phyloP scores from a whole-genome alignment of 768 basidiomycete species.

The Boletus speciosus region DNA sequence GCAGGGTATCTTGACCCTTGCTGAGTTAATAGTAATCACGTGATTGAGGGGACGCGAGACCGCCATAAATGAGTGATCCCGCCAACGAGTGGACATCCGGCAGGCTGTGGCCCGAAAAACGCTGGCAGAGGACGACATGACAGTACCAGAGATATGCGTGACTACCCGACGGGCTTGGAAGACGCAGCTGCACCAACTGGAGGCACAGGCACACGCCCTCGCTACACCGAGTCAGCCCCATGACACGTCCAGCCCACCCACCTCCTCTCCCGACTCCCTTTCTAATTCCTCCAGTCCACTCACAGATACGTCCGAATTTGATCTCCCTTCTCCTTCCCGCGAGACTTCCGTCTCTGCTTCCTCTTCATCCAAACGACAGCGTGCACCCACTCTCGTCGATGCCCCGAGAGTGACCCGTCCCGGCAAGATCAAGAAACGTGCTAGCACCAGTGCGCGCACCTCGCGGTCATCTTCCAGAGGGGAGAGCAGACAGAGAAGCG shows the following conservation, averaged over 20 bases:
- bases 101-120: not conserved
- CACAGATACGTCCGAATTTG: slow-evolving; percentile 19
- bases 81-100: not conserved
- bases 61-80: slow-evolving; percentile 16
- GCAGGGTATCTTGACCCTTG: no score
- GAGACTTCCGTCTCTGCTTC: slow-evolving; percentile 23
- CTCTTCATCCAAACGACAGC: slow-evolving; percentile 26
- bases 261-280: slow-evolving; percentile 19
- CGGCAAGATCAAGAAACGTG: slow-evolving; percentile 27
- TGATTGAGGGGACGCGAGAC: slow-evolving; percentile 14
- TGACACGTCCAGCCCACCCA: slow-evolving; percentile 7
- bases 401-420: slow-evolving; percentile 7
- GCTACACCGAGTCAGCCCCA: not conserved
- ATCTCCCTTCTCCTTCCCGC: slow-evolving; percentile 13
- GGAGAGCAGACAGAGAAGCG: slow-evolving; percentile 38
- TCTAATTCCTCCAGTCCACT: slow-evolving; percentile 22
- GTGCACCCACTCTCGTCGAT: slow-evolving; percentile 9
- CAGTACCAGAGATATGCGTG: slow-evolving; percentile 21
- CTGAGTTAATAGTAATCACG: slow-evolving; percentile 1
- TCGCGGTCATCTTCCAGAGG: slow-evolving; percentile 42
- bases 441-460: slow-evolving; percentile 18
- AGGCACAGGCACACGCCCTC: not conserved
- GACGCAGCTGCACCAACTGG: slow-evolving; percentile 17
- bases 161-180: slow-evolving; percentile 32
- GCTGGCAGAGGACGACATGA: slow-evolving; percentile 12